Evolutionary conservation across 1,284 basidiomycete species (phyloP), one percentile per base, ranked within the genome.

Genomic region (Omphalotus olearius): DNA sequence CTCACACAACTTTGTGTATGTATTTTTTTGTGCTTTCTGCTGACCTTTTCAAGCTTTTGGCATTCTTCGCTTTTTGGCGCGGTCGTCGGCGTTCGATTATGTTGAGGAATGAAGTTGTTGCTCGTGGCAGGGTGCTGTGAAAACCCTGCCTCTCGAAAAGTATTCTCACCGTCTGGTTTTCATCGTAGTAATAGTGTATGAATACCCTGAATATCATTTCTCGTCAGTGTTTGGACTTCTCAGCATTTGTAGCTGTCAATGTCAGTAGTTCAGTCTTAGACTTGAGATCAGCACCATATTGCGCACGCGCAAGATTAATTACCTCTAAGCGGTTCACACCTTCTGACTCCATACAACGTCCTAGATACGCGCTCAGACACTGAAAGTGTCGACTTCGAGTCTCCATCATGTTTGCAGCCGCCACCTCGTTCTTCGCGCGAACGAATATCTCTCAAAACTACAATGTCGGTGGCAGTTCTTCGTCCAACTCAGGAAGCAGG

Each of bases 381-480:
- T 33, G 30, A 23, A 2, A 5, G 3, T 23, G 23, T 3, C 23
- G 23, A 14, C 40, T 26, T 28, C 23, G 35, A 28, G 23, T 23
- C 23, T 23, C 38, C 52, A 56, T 43, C 55, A 91, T 93, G 85
- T 76, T 98, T 58, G 91, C 93, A 11, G 94, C 88, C 26, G 93
- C 93, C 13, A 88, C 89, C 5, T 93, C 91, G 10, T 91, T 96
- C 67, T 94, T 97, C 64, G 80, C 83, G 42, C 83, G 94, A 42
- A 88, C 92, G 3, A 86, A 88, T 45, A 90, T 95, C 50, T 86
- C 88, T 7, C 86, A 92, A 64, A 87, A 84, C 11, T 96, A 95
- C 66, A 86, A 78, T 57, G 80, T 93, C 56, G 81, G 79, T 1
- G 57, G 38, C 26, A 35, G 25, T 16, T 17, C 65, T 30, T 61